A percentile compares a stretch with the other conserved stretches of the same genome.
Evolutionary conservation across 2,329 filamentous ascomycete species (phyloP).

Genomic region (Cercospora zeae-maydis): DNA sequence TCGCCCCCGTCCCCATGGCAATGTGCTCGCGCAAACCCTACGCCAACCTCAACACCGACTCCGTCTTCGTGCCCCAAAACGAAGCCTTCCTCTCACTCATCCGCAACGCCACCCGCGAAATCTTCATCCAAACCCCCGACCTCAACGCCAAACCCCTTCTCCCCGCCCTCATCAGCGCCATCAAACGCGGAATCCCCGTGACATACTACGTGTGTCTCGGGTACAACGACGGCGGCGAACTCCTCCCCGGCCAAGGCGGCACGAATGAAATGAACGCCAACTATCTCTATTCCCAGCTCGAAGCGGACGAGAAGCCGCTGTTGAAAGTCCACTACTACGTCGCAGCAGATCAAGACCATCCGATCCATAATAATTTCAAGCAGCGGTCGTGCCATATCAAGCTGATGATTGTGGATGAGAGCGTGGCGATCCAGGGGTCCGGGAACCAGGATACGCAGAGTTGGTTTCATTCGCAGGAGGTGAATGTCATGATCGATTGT

Average conservation of each 20-base stretch:
- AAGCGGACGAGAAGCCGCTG: slow-evolving; percentile 45
- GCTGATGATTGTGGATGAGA: slow-evolving; percentile 67
- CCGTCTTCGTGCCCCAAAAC: slow-evolving; percentile 67
- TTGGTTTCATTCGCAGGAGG: slow-evolving; percentile 74
- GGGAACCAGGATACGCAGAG: slow-evolving; percentile 79
- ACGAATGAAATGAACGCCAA: slow-evolving; percentile 69
- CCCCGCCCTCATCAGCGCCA: slow-evolving; percentile 60
- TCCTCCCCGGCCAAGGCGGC: slow-evolving; percentile 71
- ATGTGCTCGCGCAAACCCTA: slow-evolving; percentile 61
- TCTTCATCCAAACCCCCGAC: slow-evolving; percentile 78
- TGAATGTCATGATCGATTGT: slow-evolving; percentile 72
- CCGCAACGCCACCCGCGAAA: slow-evolving; percentile 56
- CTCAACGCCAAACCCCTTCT: slow-evolving; percentile 69
- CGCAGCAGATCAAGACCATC: slow-evolving; percentile 66
- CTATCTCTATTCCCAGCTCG: slow-evolving; percentile 54
- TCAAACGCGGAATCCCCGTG: slow-evolving; percentile 64
- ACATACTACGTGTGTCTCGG: slow-evolving; percentile 71
- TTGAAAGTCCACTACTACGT: slow-evolving; percentile 64
- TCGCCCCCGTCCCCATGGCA: slow-evolving; percentile 26
- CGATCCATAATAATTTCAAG: slow-evolving; percentile 64
- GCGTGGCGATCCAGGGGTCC: slow-evolving; percentile 67
- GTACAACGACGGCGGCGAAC: slow-evolving; percentile 74
- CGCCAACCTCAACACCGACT: slow-evolving; percentile 59
- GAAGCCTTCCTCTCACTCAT: slow-evolving; percentile 69
- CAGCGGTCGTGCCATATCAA: slow-evolving; percentile 72